Evolutionary conservation across 1,284 basidiomycete genomes (phyloP), one percentile per base, ranked within the genome.

Genomic region (Austroboletus niveus): DNA sequence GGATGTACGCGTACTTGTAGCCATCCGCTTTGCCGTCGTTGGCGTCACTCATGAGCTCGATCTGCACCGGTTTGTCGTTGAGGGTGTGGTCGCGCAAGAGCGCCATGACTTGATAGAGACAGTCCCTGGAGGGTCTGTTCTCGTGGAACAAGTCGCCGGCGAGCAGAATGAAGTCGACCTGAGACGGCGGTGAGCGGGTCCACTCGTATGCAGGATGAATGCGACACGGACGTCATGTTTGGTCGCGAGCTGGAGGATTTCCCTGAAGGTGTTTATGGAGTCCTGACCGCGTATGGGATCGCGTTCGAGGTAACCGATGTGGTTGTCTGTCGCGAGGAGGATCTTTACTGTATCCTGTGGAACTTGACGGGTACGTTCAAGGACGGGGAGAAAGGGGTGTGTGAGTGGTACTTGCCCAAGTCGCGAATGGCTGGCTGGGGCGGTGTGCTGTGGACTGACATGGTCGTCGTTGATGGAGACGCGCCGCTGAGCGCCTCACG

Each of bases 111-210:
- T 92, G 85, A 70, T 92, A 96, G 51, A 99, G 71, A 55, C 90
- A 92, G 40, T 94, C 89, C 60, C 95, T 75, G 30, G 92, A 93
- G 0, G 97, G 97, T 56, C 94, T 84, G 69, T 99, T 99, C 65
- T 99, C 97, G 69, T 99, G 97, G 66, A 99, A 99, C 8, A 99
- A 76, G 70, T 99, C 97, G 10, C 97, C 96, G 12, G 90, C 95
- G 2, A 98, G 83, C 3, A 99, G 80, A 50, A 99, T 81, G 64
- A 97, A 92, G 72, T 98, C 94, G 47, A 96, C 94, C 91, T 94
- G 58, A 24, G 30, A 32, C 11, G 27, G 44, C 15, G 22, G 2
- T 22, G 46, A 24, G 5, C 22, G 22, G 17, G 4, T 24, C 22
- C 22, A 24, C 22, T 24, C 22, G 22, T 24, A 24, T 24, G 4